Base-by-base conservation (phyloP, 257 asterid species). In the Primulina tabacum region DNA sequence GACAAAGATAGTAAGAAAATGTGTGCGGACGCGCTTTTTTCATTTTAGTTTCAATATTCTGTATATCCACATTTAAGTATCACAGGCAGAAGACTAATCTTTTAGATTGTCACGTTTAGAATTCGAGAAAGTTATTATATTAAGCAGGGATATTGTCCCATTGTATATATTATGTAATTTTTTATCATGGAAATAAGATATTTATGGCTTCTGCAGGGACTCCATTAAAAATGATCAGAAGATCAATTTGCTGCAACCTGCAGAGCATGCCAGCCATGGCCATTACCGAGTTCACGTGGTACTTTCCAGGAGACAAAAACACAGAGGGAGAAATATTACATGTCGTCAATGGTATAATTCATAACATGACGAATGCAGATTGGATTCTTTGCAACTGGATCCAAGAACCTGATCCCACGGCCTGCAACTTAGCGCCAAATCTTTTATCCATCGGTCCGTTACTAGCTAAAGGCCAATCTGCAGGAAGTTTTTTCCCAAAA, bases 371-470 rank as follows among this genome's bases (percentile, higher is more conserved):
- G 32, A 55, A 52, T 17, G 79, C 87, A 18, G 83, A 83, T 61
- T 87, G 81, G 84, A 75, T 82, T 26, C 24, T 89, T 4, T 73
- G 87, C 83, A 87, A 79, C 69, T 80, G 84, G 88, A 81, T 86
- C 69, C 53, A 70, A 14, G 87, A 80, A 1, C 83, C 83, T 7
- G 76, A 74, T 20, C 78, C 86, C 21, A 18, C 63, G 24, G 70
- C 73, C 47, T 8, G 40, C 33, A 38, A n/a, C 7, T 1, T 81
- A 55, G 2, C 60, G 3, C 77, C 86, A 2, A 85, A 80, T 70
- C 50, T 89, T 17, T 65, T 85, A 26, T 26, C 93, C 4, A 52
- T 89, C 12, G 93, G 91, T 7, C 90, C 92, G 6, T 50, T 88
- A 43, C 86, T 79, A 0, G 65, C 82, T 28, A 62, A 73, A 16